Percentiles rank a stretch among this genome's conserved stretches.
Evolutionary conservation across 768 basidiomycete species (phyloP).

Genomic region (Wakefieldia striispora): DNA sequence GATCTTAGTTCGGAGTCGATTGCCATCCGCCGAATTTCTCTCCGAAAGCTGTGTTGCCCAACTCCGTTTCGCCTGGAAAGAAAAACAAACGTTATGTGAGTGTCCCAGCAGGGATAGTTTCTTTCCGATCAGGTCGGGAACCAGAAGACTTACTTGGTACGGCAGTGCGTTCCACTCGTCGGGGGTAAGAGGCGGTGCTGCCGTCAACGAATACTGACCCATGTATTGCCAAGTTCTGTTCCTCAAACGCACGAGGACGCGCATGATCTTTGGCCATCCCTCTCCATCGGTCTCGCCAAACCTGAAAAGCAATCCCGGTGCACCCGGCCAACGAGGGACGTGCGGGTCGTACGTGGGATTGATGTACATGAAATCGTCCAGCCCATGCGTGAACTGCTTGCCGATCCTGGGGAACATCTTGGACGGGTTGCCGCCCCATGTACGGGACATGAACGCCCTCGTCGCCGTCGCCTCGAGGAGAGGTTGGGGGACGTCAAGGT

Average conservation of each 20-base stretch:
- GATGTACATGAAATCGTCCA: slow-evolving; percentile 14
- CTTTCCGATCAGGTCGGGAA: background rate
- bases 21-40: background rate
- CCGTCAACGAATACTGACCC: slow-evolving; percentile 15
- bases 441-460: background rate
- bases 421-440: slow-evolving; percentile 9
- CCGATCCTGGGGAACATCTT: slow-evolving; percentile 5
- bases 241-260: slow-evolving; percentile 11
- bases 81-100: too few relatives aligned
- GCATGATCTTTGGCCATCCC: slow-evolving; percentile 13
- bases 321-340: slow-evolving; percentile 13
- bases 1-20: slow-evolving; percentile 3
- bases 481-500: slow-evolving; percentile 4
- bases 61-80: slow-evolving; percentile 10
- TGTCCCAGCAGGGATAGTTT: background rate
- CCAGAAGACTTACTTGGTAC: background rate
- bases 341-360: slow-evolving; percentile 7
- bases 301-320: slow-evolving; percentile 7
- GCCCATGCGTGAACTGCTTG: slow-evolving; percentile 8
- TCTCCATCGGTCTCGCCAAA: slow-evolving; percentile 5
- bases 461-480: slow-evolving; percentile 7
- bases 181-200: slow-evolving; percentile 1
- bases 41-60: slow-evolving; percentile 3
- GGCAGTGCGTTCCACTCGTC: slow-evolving; percentile 8
- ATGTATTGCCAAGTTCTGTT: slow-evolving; percentile 7